Percentiles rank a stretch among this genome's conserved stretches.
Conservation (phyloP, 1,139 yeast genomes). For the Magnusiomyces suaveolens region DNA sequence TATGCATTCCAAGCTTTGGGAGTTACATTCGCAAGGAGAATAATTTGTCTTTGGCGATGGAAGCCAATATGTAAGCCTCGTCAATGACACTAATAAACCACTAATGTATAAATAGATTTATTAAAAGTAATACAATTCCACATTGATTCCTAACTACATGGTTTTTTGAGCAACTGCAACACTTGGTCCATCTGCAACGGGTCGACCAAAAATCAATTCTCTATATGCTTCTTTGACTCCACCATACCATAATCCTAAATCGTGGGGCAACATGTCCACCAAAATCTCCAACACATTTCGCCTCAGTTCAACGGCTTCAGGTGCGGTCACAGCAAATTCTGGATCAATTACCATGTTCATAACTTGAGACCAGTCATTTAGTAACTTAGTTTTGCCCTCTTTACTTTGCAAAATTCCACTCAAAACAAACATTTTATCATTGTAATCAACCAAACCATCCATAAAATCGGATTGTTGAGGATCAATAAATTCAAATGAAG, state of each 20-base stretch:
- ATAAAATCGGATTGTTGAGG: conserved; percentile 16
- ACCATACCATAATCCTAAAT: conserved; percentile 21
- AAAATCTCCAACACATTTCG: conserved; percentile 21
- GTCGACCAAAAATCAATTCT: conserved; percentile 17
- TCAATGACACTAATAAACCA: no score
- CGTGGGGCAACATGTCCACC: conserved; percentile 15
- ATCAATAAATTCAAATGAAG: conserved; percentile 14
- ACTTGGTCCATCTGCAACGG: conserved; percentile 15
- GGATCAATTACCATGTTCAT: conserved; percentile 20
- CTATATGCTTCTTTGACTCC: conserved; percentile 19
- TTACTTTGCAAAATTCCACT: conserved; percentile 16
- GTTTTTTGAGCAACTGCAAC: conserved; percentile 20
- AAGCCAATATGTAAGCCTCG: no score
- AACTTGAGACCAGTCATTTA: conserved; percentile 22
- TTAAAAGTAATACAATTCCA: no score
- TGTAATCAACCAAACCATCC: conserved; percentile 16
- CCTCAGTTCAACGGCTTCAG: conserved; percentile 18
- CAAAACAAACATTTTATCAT: conserved; percentile 20
- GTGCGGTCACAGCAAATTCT: conserved; percentile 19
- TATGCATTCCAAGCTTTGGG: conserved; percentile 26
- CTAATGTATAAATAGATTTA: no score
- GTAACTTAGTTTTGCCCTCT: conserved; percentile 20
- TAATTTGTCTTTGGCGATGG: no score
- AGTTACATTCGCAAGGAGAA: conserved; percentile 20
- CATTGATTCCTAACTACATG: no score